Conservation (phyloP, 495 filamentous ascomycete genomes). For the Aspergillus egyptiacus region DNA sequence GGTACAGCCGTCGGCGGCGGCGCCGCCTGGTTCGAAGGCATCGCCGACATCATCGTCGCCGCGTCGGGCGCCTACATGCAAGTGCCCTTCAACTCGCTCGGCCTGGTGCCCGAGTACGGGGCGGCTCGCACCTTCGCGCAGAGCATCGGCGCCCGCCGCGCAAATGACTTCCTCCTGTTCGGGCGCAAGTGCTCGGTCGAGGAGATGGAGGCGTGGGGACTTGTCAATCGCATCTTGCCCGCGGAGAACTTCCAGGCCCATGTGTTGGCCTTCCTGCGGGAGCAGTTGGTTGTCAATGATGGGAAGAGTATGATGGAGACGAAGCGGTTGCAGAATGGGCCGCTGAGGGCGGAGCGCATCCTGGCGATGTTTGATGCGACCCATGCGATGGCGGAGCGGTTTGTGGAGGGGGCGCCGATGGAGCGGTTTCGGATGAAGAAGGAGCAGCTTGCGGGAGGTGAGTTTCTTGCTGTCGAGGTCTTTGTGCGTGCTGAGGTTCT, state of each 20-base stretch:
- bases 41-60: slow-evolving; percentile 20
- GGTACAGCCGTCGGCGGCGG: slow-evolving; percentile 19
- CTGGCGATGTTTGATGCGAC: slow-evolving; percentile 18
- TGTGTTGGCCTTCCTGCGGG: slow-evolving; percentile 11
- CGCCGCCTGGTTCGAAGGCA: slow-evolving; percentile 22
- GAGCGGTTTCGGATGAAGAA: slow-evolving; percentile 17
- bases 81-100: slow-evolving; percentile 20
- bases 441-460: slow-evolving; percentile 1
- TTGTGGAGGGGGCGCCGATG: slow-evolving; percentile 15
- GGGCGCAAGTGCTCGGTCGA: slow-evolving; percentile 15
- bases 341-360: slow-evolving; percentile 14
- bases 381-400: slow-evolving; percentile 17
- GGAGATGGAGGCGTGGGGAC: slow-evolving; percentile 15
- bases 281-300: slow-evolving; percentile 18
- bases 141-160: slow-evolving; percentile 19
- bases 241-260: slow-evolving; percentile 14
- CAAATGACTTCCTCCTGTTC: slow-evolving; percentile 21
- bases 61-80: slow-evolving; percentile 17
- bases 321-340: slow-evolving; percentile 17
- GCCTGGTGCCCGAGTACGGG: slow-evolving; percentile 18
- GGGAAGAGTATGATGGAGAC: slow-evolving; percentile 21
- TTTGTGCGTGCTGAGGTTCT: too few relatives aligned
- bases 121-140: slow-evolving; percentile 10
- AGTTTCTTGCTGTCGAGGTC: slow-evolving; percentile 3
- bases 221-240: slow-evolving; percentile 15